phyloP scores from a whole-genome alignment of 352 stramenopile genomes.

The Pythium chondricola region DNA sequence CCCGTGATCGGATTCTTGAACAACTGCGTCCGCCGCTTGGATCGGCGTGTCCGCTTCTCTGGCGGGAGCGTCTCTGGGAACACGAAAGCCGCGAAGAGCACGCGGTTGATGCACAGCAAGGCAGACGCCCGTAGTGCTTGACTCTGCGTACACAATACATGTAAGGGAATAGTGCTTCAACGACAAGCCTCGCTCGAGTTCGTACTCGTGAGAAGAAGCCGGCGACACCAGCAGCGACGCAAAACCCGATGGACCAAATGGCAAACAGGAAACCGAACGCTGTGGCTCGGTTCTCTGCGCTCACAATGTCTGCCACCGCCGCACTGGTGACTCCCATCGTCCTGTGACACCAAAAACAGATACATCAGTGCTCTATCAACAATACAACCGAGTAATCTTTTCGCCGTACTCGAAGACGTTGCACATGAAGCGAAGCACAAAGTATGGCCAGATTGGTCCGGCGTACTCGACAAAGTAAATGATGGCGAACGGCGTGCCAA shows the following conservation, averaged over 20 bases:
- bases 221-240: constrained; percentile 37
- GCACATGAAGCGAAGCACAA: constrained; percentile 45
- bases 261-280: constrained; percentile 61
- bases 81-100: constrained; percentile 48
- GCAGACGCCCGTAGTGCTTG: constrained; percentile 42
- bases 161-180: neutral
- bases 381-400: no score
- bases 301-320: constrained; percentile 54
- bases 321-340: constrained; percentile 51
- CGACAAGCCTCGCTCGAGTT: neutral
- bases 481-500: constrained; percentile 57
- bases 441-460: constrained; percentile 58
- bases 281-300: constrained; percentile 37
- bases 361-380: neutral
- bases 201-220: constrained; percentile 46
- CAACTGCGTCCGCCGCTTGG: constrained; percentile 24
- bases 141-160: constrained; percentile 18
- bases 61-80: constrained; percentile 52
- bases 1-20: constrained; percentile 52
- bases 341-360: constrained; percentile 15
- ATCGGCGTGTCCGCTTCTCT: constrained; percentile 25
- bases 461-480: constrained; percentile 57
- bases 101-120: constrained; percentile 38
- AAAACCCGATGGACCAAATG: constrained; percentile 48
- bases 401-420: constrained; percentile 53